Conservation (phyloP, 2,329 filamentous ascomycete genomes). For the Verticillium dahliae region DNA sequence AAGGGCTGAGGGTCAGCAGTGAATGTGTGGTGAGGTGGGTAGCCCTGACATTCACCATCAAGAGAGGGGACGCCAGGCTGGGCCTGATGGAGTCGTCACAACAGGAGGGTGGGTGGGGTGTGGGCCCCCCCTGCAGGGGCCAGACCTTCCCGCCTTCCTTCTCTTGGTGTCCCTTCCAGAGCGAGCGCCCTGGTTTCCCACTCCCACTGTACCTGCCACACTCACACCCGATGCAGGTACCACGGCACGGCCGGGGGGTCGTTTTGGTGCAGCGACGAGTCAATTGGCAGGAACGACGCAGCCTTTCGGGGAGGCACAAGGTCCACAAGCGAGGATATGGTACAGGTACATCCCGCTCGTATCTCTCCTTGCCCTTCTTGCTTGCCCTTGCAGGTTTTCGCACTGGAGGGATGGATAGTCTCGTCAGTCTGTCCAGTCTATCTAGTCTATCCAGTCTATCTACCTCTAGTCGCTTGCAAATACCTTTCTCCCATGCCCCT, state of each 20-base stretch:
- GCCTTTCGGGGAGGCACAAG: background rate
- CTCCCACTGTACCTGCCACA: background rate
- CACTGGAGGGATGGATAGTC: background rate
- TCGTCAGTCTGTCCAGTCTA: background rate
- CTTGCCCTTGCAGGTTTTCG: background rate
- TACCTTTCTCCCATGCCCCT: background rate
- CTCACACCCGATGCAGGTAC: background rate
- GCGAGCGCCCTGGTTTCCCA: background rate
- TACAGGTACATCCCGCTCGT: background rate
- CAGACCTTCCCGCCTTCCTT: background rate
- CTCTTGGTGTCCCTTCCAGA: background rate
- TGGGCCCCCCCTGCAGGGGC: background rate
- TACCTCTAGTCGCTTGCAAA: no score
- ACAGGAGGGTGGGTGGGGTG: background rate
- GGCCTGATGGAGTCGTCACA: background rate
- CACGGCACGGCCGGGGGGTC: background rate
- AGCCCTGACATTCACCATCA: background rate
- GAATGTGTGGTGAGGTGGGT: background rate
- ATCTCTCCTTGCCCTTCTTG: background rate
- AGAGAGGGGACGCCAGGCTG: background rate
- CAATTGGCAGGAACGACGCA: background rate
- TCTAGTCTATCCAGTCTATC: no score
- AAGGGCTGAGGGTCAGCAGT: constrained; percentile 8
- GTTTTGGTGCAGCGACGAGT: background rate
- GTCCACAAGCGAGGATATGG: background rate